A percentile compares a stretch with the other conserved stretches of the same genome.
phyloP scores from a whole-genome alignment of 2,329 filamentous ascomycete species.

The Botrytis cinerea region DNA sequence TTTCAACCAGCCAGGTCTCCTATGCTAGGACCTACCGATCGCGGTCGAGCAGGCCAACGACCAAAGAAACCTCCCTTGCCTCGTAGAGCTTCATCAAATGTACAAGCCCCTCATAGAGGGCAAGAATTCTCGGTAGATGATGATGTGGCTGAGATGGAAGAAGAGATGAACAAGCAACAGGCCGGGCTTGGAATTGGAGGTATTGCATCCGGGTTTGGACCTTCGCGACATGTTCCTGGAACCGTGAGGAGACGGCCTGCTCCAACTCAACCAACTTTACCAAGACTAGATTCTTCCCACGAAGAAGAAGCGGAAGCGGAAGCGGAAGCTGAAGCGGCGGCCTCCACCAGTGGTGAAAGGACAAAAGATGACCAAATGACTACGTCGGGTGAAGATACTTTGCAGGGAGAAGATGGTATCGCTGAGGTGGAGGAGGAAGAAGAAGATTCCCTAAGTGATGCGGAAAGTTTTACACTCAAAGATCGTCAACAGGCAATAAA shows the following conservation, averaged over 20 bases:
- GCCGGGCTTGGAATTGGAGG: constrained; percentile 41
- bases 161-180: constrained; percentile 58
- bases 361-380: constrained; percentile 28
- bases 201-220: constrained; percentile 42
- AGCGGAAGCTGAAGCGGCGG: constrained; percentile 26
- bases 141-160: constrained; percentile 76
- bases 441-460: constrained; percentile 72
- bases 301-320: constrained; percentile 47
- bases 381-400: constrained; percentile 34
- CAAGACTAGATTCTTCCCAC: constrained; percentile 51
- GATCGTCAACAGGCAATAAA: constrained; percentile 98
- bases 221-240: constrained; percentile 50
- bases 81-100: constrained; percentile 73
- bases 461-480: constrained; percentile 96
- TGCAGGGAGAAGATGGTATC: constrained; percentile 44
- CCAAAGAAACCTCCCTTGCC: constrained; percentile 66
- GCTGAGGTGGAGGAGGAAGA: constrained; percentile 45
- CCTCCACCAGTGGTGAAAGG: constrained; percentile 27
- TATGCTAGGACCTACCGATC: constrained; percentile 39
- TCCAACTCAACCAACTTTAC: constrained; percentile 48
- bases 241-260: constrained; percentile 53
- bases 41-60: constrained; percentile 42
- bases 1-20: constrained; percentile 38
- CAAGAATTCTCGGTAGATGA: constrained; percentile 92
- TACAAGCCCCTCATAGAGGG: constrained; percentile 72